Evolutionary conservation across 192 early-diverging fungal genomes (phyloP).

Genomic region (Coemansia sp.): DNA sequence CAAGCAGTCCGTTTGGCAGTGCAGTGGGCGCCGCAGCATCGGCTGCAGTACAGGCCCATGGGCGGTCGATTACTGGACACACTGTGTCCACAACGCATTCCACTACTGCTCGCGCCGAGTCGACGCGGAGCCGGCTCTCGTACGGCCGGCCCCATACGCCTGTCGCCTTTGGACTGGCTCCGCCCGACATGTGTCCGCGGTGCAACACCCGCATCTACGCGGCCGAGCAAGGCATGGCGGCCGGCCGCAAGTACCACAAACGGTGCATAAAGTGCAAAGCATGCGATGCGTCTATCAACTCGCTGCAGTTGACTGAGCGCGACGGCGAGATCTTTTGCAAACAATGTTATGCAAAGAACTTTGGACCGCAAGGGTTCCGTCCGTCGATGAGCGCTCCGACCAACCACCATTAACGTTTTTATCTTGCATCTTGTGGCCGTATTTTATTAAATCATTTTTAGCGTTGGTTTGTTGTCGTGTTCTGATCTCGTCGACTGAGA

Average conservation of each 20-base stretch:
- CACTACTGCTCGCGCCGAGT: conserved; percentile 17
- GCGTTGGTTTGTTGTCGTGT: background rate
- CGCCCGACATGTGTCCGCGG: conserved; percentile 48
- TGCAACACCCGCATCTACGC: conserved; percentile 49
- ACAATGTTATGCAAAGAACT: conserved; percentile 49
- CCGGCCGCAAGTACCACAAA: conserved; percentile 56
- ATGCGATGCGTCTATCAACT: conserved; percentile 34
- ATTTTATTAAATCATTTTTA: background rate
- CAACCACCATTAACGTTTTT: conserved; percentile 27
- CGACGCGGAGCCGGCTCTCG: conserved; percentile 29
- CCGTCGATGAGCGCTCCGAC: conserved; percentile 30
- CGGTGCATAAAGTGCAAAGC: conserved; percentile 47
- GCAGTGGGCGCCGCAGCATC: conserved; percentile 39
- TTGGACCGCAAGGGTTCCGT: conserved; percentile 50
- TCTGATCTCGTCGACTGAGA: no score
- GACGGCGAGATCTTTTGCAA: conserved; percentile 54
- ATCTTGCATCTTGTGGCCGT: conserved; percentile 3
- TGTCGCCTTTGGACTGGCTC: conserved; percentile 23
- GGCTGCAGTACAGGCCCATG: conserved; percentile 33
- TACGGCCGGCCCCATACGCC: conserved; percentile 42
- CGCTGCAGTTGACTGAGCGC: conserved; percentile 50
- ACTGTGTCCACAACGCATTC: conserved; percentile 1
- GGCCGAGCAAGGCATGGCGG: conserved; percentile 44
- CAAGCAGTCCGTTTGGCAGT: conserved; percentile 28
- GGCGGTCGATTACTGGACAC: conserved; percentile 7